Conservation (phyloP, 2,329 filamentous ascomycete genomes). For the Aotearoamyces nothofagi region DNA sequence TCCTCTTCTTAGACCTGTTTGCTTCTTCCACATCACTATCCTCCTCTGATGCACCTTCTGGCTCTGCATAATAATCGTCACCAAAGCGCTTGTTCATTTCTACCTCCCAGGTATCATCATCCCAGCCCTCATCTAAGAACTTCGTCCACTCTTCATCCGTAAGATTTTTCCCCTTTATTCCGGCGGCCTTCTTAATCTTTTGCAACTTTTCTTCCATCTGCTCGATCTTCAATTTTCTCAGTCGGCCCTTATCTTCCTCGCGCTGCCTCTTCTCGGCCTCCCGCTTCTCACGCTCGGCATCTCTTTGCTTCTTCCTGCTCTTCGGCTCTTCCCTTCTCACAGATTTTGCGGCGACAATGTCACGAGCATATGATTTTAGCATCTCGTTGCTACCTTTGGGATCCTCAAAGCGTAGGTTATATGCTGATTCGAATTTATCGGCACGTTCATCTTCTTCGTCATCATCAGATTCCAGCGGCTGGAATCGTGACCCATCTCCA, state of each 20-base stretch:
- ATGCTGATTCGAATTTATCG: constrained; percentile 81
- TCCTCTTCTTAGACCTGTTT: constrained; percentile 30
- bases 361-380: constrained; percentile 77
- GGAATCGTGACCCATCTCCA: constrained; percentile 46
- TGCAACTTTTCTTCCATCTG: constrained; percentile 77
- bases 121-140: constrained; percentile 78
- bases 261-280: constrained; percentile 64
- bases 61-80: constrained; percentile 73
- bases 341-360: constrained; percentile 65
- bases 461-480: constrained; percentile 86
- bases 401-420: constrained; percentile 93
- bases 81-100: constrained; percentile 84
- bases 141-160: constrained; percentile 70
- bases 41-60: constrained; percentile 47
- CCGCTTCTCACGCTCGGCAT: constrained; percentile 61
- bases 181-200: constrained; percentile 81
- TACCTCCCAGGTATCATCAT: constrained; percentile 77
- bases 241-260: constrained; percentile 65
- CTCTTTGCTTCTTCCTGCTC: constrained; percentile 61
- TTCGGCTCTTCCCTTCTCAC: constrained; percentile 74
- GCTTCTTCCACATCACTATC: constrained; percentile 36
- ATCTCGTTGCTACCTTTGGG: constrained; percentile 78
- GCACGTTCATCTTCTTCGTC: constrained; percentile 54
- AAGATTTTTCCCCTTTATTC: constrained; percentile 49
- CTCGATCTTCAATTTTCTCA: constrained; percentile 80